Evolutionary conservation across 192 early-diverging fungal species (phyloP).

Genomic region (Linderina pennispora): DNA sequence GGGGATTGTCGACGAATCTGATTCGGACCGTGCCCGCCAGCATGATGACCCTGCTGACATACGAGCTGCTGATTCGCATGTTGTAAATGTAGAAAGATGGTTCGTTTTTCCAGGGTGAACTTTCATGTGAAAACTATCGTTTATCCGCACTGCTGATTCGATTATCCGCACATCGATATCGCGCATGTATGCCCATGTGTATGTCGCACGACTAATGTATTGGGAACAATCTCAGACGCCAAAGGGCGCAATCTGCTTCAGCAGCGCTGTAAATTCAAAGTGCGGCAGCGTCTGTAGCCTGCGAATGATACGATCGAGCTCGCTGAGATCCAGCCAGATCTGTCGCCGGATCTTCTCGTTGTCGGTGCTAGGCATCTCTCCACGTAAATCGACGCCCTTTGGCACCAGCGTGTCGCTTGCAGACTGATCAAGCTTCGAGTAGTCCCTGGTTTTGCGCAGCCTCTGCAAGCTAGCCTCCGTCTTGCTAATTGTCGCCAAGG

Average conservation of each 20-base stretch:
- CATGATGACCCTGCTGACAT: slow-evolving; percentile 81
- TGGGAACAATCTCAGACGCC: slow-evolving; percentile 9
- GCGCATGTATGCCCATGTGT: too few species aligned
- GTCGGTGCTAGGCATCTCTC: slow-evolving; percentile 13
- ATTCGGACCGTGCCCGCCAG: slow-evolving; percentile 85
- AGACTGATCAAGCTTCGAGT: neutral
- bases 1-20: slow-evolving; percentile 79
- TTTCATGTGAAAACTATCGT: neutral
- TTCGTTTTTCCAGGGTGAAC: neutral
- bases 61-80: slow-evolving; percentile 73
- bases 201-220: too few species aligned
- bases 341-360: slow-evolving; percentile 44
- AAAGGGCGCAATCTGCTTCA: slow-evolving; percentile 16
- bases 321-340: slow-evolving; percentile 31
- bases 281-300: slow-evolving; percentile 9
- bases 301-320: slow-evolving; percentile 9
- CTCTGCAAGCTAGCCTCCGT: slow-evolving; percentile 38
- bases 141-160: too few species aligned
- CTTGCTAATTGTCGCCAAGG: slow-evolving; percentile 36
- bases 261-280: slow-evolving; percentile 10
- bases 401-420: slow-evolving; percentile 19
- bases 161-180: too few species aligned
- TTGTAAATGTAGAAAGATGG: slow-evolving; percentile 19
- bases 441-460: slow-evolving; percentile 15
- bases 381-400: slow-evolving; percentile 20